phyloP scores from a whole-genome alignment of 1,139 yeast species.

The Pichia sp. region DNA sequence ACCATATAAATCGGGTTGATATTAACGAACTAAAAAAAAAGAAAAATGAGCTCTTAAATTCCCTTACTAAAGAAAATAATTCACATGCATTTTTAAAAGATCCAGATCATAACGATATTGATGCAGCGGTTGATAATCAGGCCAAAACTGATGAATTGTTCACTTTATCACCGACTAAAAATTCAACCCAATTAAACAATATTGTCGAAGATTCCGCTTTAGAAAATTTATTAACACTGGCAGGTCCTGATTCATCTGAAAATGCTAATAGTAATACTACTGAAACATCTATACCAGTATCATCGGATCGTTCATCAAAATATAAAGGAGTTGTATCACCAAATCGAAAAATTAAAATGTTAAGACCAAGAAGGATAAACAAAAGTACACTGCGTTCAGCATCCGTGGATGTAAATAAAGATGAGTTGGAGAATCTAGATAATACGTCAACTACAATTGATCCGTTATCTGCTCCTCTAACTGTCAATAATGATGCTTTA shows the following conservation, averaged over 20 bases:
- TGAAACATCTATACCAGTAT: background rate
- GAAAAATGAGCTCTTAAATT: constrained; percentile 28
- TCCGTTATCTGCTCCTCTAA: constrained; percentile 21
- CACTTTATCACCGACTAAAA: constrained; percentile 5
- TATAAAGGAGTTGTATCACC: constrained; percentile 29
- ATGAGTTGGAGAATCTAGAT: no score
- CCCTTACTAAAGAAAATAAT: constrained; percentile 23
- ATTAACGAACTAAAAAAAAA: constrained; percentile 25
- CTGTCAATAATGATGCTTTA: constrained; percentile 15
- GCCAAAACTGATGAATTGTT: constrained; percentile 5
- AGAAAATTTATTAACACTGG: constrained; percentile 12
- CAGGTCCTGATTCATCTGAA: background rate
- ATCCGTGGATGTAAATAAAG: background rate
- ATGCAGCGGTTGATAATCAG: background rate
- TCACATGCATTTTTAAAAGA: constrained; percentile 10
- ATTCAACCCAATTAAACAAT: background rate
- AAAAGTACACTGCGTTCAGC: constrained; percentile 23
- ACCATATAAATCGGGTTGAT: constrained; percentile 6
- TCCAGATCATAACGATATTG: background rate
- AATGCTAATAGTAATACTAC: background rate
- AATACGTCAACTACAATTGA: constrained; percentile 35
- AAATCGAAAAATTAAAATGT: constrained; percentile 31
- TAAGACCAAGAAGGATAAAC: constrained; percentile 41
- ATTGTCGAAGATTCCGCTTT: constrained; percentile 17
- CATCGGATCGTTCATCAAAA: background rate